Conservation (phyloP, 345 rosid species). For the Hypericum androsaemum region DNA sequence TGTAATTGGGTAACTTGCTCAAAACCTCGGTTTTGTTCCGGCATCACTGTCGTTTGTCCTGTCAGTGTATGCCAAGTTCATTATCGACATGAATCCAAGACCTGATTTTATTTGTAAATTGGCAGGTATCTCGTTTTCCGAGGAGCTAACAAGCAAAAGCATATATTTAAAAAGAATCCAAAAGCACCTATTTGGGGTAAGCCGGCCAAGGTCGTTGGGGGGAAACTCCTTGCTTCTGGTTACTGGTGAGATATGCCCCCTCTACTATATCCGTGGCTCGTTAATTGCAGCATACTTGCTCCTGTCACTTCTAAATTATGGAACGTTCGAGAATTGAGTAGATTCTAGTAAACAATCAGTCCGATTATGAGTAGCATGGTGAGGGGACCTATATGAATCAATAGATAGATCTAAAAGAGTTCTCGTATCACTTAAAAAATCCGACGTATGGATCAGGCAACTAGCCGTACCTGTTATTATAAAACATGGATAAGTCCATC, state of each 20-base stretch:
- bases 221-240: constrained; percentile 91
- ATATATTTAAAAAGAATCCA: constrained; percentile 74
- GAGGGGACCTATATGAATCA: background rate
- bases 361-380: background rate
- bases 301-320: too few relatives aligned
- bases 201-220: constrained; percentile 75
- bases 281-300: too few relatives aligned
- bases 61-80: background rate
- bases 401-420: background rate
- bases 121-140: constrained; percentile 72
- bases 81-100: background rate
- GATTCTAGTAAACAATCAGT: too few relatives aligned
- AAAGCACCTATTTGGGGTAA: constrained; percentile 73
- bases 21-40: too few relatives aligned
- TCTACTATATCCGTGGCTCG: too few relatives aligned
- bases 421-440: too few relatives aligned
- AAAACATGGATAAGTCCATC: too few relatives aligned
- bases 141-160: constrained; percentile 95
- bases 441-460: too few relatives aligned
- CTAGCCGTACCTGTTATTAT: too few relatives aligned
- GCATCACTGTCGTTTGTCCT: too few relatives aligned
- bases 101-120: background rate
- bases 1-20: constrained; percentile 52
- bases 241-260: constrained; percentile 51
- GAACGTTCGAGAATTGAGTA: too few relatives aligned